Base-by-base conservation (phyloP, 2,329 filamentous ascomycete genomes). In the Nothophoma quercina region DNA sequence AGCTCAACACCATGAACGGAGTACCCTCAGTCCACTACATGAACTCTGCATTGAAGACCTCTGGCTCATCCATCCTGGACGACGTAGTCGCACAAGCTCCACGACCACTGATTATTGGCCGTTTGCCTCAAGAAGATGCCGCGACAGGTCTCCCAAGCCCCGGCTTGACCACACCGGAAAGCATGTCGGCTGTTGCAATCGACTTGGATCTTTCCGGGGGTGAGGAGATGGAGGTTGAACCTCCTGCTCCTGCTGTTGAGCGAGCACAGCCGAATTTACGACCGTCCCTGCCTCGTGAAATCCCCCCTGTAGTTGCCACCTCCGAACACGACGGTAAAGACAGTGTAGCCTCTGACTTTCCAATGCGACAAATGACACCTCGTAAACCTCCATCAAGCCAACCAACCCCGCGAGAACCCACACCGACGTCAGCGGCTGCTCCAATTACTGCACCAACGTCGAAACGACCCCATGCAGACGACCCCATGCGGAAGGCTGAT, bases 21-120 rank as follows among this genome's bases (percentile, higher is more conserved):
- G 5, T 40, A 21, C 62, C 63, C 1, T 67, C 65, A 0, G 59
- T 63, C 1, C 59, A 60, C 12, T 55, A 57, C n/a, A 57, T 68
- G 36, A 67, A 69, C 7, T 45, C 42, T 2, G 60, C 57, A 1
- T 41, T 65, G 7, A 67, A 63, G 45, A 39, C 53, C 3, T 63
- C 50, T 4, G 38, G 30, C 4, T n/a, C 42, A 5, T 52, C 47
- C 12, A 39, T 61, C 1, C 8, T 56, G 1, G 41, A 46, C 0
- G 30, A 55, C 2, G 7, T 55, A 1, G 32, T 38, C 12, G 9
- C 13, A 1, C 29, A 23, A 9, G 43, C 44, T 12, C 38, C 62
- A 7, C 57, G 59, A 2, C 32, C 62, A 0, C 28, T 64, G 1
- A 46, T 60, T 1, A 60, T 66, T 12, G 42, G 54, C 16, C 56